Percentiles rank a stretch among this genome's conserved stretches.
Evolutionary conservation across 371 early-diverging fungal genomes (phyloP).

Genomic region (Mortierella sp.): DNA sequence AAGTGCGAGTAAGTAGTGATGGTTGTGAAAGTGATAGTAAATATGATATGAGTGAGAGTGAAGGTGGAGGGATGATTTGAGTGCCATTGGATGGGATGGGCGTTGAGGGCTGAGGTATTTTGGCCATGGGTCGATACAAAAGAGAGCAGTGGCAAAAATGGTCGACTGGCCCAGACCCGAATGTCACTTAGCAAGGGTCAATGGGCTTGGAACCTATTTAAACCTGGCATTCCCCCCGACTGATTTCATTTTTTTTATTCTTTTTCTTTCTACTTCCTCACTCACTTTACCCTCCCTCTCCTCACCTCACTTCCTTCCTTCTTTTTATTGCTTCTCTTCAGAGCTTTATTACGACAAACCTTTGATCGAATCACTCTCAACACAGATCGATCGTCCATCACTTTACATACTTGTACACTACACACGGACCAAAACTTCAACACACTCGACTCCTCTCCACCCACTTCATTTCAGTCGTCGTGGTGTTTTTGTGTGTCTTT

Average conservation of each 20-base stretch:
- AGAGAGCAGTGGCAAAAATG: too few relatives aligned
- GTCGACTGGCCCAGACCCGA: too few relatives aligned
- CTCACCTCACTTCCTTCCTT: not conserved
- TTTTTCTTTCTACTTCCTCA: conserved; percentile 1
- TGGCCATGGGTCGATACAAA: too few relatives aligned
- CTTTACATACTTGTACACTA: not conserved
- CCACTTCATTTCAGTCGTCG: not conserved
- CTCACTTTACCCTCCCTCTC: not conserved
- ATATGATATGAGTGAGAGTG: too few relatives aligned
- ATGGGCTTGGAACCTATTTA: not conserved
- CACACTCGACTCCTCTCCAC: not conserved
- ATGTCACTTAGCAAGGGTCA: too few relatives aligned
- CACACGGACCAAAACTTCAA: not conserved
- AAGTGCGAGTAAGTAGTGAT: too few relatives aligned
- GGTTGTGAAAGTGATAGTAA: too few relatives aligned
- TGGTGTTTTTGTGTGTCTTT: conserved; percentile 29
- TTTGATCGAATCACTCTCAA: conserved; percentile 8
- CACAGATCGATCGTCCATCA: not conserved
- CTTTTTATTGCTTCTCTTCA: not conserved
- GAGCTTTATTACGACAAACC: not conserved
- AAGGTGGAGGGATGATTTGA: too few relatives aligned
- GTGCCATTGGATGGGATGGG: too few relatives aligned
- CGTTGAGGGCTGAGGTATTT: too few relatives aligned
- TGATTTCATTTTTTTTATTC: not conserved
- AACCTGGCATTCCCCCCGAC: not conserved